Evolutionary conservation across 805 yeast species (phyloP), one percentile per base, ranked within the genome.

Genomic region (Brettanomyces nanus): DNA sequence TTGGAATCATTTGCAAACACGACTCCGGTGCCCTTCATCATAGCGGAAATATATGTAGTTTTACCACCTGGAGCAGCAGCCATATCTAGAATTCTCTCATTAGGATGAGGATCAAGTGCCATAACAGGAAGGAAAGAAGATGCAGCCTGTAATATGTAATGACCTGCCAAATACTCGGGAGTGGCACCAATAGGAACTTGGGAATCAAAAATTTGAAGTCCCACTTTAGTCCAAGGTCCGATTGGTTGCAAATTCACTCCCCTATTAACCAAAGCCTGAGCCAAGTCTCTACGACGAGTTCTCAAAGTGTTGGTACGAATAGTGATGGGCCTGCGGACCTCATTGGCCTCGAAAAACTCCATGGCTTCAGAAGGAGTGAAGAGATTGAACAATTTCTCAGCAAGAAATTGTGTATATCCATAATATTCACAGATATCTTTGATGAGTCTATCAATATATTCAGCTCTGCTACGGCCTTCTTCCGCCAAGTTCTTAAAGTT

Each of bases 181-280:
- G 99, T 92, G 32, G 99, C 98, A 62, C 99, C 99, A 50, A 92
- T 85, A 31, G 99, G 98, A n/a, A 92, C 97, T 61, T 89, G 97
- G 19, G 97, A 89, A 58, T 92, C 99, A 59, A 90, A 92, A 37
- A 92, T 80, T 63, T 92, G 98, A 47, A 92, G 69, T 45, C 99
- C 99, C 36, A 92, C 97, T 63, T 92, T 92, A 19, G 97, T 87
- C 99, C 99, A 92, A 30, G 84, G 68, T 36, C 97, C 97, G 51
- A 92, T 86, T 32, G 97, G 97, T 63, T 92, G 97, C 51, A 92
- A 70, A 58, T 92, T 92, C 45, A 90, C 98, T 59, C 98, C 98
- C 54, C 96, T 79, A 63, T 90, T 90, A 40, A 90, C 95, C 45
- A 92, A 72, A 13, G 92, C 77, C 62, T 92, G 97, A 3, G 96